Evolutionary conservation across 768 basidiomycete genomes (phyloP), one percentile per base, ranked within the genome.

Genomic region (Imleria badia): DNA sequence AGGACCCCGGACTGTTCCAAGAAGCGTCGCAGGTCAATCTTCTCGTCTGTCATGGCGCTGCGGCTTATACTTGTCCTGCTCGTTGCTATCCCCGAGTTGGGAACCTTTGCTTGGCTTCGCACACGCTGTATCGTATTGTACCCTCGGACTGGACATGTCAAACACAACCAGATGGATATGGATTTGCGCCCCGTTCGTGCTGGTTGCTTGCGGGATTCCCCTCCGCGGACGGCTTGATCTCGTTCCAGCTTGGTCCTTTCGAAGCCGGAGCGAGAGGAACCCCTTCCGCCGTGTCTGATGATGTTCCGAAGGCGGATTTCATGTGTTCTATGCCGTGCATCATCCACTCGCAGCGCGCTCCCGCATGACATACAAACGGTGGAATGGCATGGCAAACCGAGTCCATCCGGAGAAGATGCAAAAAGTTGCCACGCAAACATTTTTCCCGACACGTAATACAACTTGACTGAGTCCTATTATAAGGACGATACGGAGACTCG

Each of bases 151-250:
- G 23, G 22, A 40, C 61, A 20, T 49, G 53, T 50, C 57, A 56
- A 46, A 56, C 55, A 9, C 39, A 29, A 29, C 39, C 38, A 41
- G 45, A 50, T 64, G 31, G n/a, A 56, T 36, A 46, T 55, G 33
- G 52, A 14, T 12, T 13, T 41, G 14, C 35, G 17, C 15, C 35
- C 40, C 44, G 14, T 35, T 48, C 41, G 39, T 41, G 11, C 56
- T 26, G 9, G n/a, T 39, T 14, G 46, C 30, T 34, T 29, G 50
- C 55, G 60, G 52, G 44, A 48, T 48, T 50, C 65, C 56, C 54
- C 52, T 66, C 64, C 60, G 64, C 64, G 64, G 57, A 63, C 59
- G 61, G 65, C n/a, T 49, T 60, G 55, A 60, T 64, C 52, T 35
- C 10, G 36, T 56, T 55, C 63, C 61, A 49, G n/a, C 50, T 23